These are phyloP conservation scores for Saksenaea vasiformis DNA, from an alignment of 371 early-diverging fungal genomes.

Conservation along the genomic window DNA sequence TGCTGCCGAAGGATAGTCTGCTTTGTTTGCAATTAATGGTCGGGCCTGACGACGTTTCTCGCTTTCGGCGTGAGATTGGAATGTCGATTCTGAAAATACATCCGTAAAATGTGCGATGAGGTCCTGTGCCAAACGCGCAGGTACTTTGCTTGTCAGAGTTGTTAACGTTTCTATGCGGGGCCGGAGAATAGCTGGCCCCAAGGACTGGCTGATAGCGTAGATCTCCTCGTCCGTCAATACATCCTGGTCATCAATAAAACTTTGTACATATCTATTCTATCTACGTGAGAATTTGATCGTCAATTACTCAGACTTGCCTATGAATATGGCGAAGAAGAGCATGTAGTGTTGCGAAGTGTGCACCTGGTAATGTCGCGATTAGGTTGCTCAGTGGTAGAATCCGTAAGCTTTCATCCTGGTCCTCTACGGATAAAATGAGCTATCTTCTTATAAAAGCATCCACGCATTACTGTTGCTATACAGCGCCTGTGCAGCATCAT, in stretches of 20 bases:
- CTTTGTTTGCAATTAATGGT: slow-evolving; percentile 23
- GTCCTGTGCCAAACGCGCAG: slow-evolving; percentile 49
- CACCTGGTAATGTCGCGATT: slow-evolving; percentile 55
- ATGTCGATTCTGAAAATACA: slow-evolving; percentile 36
- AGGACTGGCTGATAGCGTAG: slow-evolving; percentile 40
- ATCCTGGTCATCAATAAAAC: background rate
- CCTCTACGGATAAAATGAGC: slow-evolving; percentile 13
- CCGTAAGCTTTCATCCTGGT: slow-evolving; percentile 48
- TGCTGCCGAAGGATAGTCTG: slow-evolving; percentile 11
- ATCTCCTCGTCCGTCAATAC: background rate
- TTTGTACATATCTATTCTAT: background rate
- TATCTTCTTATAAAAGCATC: background rate
- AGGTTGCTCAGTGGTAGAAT: slow-evolving; percentile 55
- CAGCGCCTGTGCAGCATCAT: slow-evolving; percentile 70
- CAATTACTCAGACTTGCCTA: slow-evolving; percentile 28
- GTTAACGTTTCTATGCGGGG: slow-evolving; percentile 50
- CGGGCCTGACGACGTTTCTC: slow-evolving; percentile 40
- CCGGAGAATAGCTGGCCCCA: slow-evolving; percentile 61
- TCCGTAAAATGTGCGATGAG: slow-evolving; percentile 41
- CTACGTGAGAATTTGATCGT: background rate
- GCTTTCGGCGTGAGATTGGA: slow-evolving; percentile 39
- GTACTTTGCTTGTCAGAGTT: slow-evolving; percentile 57
- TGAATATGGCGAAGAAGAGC: slow-evolving; percentile 43
- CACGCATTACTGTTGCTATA: slow-evolving; percentile 54
- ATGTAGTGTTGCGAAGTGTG: slow-evolving; percentile 57